Conservation (phyloP, 768 basidiomycete genomes). For the Polyporus arcularius region DNA sequence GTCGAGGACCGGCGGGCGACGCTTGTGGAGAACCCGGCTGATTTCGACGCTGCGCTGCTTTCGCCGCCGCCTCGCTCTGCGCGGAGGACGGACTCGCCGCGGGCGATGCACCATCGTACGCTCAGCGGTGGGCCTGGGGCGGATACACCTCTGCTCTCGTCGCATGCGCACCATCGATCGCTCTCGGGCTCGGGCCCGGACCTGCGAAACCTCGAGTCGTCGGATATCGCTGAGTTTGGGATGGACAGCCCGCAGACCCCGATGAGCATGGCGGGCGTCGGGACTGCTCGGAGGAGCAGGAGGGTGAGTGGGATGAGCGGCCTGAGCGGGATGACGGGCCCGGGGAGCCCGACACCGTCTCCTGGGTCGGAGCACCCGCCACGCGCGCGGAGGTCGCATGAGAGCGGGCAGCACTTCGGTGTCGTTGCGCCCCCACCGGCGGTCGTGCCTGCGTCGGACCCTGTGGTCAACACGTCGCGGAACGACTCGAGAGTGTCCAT, state of each 20-base stretch:
- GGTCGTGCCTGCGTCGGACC: neutral
- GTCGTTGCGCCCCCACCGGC: neutral
- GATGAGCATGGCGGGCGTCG: slow-evolving; percentile 47
- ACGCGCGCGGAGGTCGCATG: neutral
- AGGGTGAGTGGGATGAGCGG: slow-evolving; percentile 1
- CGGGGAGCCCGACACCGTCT: neutral
- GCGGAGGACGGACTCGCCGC: slow-evolving; percentile 1
- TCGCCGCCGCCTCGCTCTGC: slow-evolving; percentile 8
- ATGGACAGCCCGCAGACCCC: slow-evolving; percentile 6
- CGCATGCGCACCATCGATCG: slow-evolving; percentile 22
- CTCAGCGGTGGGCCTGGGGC: slow-evolving; percentile 29
- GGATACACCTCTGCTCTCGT: slow-evolving; percentile 32
- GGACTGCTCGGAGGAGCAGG: slow-evolving; percentile 30
- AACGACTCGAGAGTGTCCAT: slow-evolving; percentile 8
- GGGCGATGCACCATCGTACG: slow-evolving; percentile 26
- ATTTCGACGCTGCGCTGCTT: neutral
- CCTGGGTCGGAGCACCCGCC: neutral
- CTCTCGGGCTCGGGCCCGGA: slow-evolving; percentile 24
- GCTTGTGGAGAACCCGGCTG: neutral
- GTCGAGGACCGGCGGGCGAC: neutral
- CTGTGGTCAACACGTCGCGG: neutral
- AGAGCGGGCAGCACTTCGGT: neutral
- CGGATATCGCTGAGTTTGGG: slow-evolving; percentile 28
- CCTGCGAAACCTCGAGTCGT: neutral
- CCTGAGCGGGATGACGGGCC: neutral